Percentiles rank a stretch among this genome's conserved stretches.
Evolutionary conservation across 495 filamentous ascomycete species (phyloP).

Genomic region (Penicillium salamii): DNA sequence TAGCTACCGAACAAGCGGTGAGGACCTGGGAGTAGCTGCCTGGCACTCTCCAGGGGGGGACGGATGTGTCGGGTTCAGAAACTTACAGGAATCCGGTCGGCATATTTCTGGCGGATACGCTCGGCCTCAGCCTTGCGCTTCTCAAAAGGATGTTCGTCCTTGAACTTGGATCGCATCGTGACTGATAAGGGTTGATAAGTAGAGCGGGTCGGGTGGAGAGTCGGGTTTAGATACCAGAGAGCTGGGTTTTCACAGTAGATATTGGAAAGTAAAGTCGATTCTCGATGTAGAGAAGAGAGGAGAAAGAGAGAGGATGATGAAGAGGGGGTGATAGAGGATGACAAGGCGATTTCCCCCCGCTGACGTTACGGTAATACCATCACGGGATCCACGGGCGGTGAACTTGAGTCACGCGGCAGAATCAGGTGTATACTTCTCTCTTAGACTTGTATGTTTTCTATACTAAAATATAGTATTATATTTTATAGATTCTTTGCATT

Average conservation of each 20-base stretch:
- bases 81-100: constrained; percentile 96
- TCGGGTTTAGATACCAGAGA: constrained; percentile 4
- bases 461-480: no score
- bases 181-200: constrained; percentile 30
- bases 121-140: constrained; percentile 98
- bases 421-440: constrained; percentile 1
- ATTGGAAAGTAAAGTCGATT: no score
- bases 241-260: no score
- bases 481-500: no score
- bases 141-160: constrained; percentile 99
- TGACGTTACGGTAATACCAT: constrained; percentile 32
- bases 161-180: constrained; percentile 97
- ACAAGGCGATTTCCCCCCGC: constrained; percentile 32
- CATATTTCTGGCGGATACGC: constrained; percentile 98
- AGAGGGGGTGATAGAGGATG: constrained; percentile 17
- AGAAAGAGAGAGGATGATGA: constrained; percentile 14
- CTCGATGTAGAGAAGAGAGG: constrained; percentile 6
- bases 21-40: constrained; percentile 11
- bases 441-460: no score
- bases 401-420: constrained; percentile 21
- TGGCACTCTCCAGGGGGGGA: background rate
- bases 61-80: background rate
- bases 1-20: constrained; percentile 43
- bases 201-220: constrained; percentile 24
- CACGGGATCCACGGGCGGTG: constrained; percentile 36